Percentiles rank a stretch among this genome's conserved stretches.
Evolutionary conservation across 2,329 filamentous ascomycete genomes (phyloP).

Genomic region (Fusarium redolens): DNA sequence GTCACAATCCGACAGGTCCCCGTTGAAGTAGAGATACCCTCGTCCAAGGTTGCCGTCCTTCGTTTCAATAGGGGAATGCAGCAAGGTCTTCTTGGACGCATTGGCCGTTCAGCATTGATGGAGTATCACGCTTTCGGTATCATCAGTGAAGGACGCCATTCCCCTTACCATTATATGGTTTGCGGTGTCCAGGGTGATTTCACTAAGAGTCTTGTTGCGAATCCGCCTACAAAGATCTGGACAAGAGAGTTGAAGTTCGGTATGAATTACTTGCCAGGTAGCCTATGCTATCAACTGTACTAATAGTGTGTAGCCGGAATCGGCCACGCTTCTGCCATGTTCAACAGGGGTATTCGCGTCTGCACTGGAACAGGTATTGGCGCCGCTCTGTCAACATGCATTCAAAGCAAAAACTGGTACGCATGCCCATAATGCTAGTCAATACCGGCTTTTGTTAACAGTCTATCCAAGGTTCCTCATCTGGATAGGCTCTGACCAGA

Average conservation of each 20-base stretch:
- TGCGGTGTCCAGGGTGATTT: constrained; percentile 8
- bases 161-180: neutral
- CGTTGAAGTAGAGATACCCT: neutral
- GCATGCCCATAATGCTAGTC: accelerated
- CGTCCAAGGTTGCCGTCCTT: neutral
- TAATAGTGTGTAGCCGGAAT: neutral
- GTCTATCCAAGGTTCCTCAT: neutral
- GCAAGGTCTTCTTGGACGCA: neutral
- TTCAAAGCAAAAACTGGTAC: constrained; percentile 4
- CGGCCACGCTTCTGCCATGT: constrained; percentile 7
- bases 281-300: accelerated
- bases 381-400: constrained; percentile 2
- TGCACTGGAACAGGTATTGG: constrained; percentile 5
- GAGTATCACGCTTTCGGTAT: constrained; percentile 14
- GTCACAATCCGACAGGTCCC: neutral
- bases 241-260: constrained; percentile 2
- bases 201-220: neutral
- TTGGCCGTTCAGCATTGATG: neutral
- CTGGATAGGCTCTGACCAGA: neutral
- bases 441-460: accelerated
- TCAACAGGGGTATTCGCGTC: neutral
- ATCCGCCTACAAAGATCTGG: neutral
- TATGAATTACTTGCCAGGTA: accelerated
- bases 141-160: neutral
- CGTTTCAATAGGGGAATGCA: neutral